phyloP scores from a whole-genome alignment of 441 rosid genomes.

The Eugenia klotzschiana region DNA sequence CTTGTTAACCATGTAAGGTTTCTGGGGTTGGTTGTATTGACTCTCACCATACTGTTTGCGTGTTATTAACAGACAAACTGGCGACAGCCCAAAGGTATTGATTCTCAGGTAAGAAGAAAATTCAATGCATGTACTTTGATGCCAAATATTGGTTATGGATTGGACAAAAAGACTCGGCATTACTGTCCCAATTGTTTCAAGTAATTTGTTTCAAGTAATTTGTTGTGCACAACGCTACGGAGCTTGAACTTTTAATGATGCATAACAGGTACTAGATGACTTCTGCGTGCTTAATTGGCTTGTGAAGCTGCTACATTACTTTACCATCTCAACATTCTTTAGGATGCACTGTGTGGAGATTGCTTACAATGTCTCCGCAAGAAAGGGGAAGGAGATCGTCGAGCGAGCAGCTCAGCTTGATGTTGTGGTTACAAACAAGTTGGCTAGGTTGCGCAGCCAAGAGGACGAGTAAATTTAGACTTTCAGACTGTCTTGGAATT shows the following conservation, averaged over 20 bases:
- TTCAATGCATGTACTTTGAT: slow-evolving; percentile 77
- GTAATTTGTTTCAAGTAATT: slow-evolving; percentile 45
- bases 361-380: slow-evolving; percentile 68
- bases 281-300: neutral
- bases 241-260: slow-evolving; percentile 83
- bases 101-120: slow-evolving; percentile 70
- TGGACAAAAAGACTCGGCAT: slow-evolving; percentile 75
- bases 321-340: neutral
- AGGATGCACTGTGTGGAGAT: slow-evolving; percentile 86
- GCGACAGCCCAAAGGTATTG: slow-evolving; percentile 87
- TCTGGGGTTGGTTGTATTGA: neutral
- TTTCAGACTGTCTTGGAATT: neutral
- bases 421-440: slow-evolving; percentile 56
- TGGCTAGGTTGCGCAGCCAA: slow-evolving; percentile 78
- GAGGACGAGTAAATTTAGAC: slow-evolving; percentile 47
- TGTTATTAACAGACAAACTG: slow-evolving; percentile 31
- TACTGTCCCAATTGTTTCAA: slow-evolving; percentile 74
- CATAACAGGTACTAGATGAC: slow-evolving; percentile 50
- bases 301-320: neutral
- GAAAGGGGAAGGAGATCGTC: slow-evolving; percentile 66
- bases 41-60: neutral
- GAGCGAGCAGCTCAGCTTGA: slow-evolving; percentile 86
- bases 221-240: slow-evolving; percentile 54
- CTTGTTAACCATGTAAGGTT: neutral
- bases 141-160: slow-evolving; percentile 85